Evolutionary conservation across 2,329 filamentous ascomycete species (phyloP), one percentile per base, ranked within the genome.

Genomic region (Fusarium tuaranense): DNA sequence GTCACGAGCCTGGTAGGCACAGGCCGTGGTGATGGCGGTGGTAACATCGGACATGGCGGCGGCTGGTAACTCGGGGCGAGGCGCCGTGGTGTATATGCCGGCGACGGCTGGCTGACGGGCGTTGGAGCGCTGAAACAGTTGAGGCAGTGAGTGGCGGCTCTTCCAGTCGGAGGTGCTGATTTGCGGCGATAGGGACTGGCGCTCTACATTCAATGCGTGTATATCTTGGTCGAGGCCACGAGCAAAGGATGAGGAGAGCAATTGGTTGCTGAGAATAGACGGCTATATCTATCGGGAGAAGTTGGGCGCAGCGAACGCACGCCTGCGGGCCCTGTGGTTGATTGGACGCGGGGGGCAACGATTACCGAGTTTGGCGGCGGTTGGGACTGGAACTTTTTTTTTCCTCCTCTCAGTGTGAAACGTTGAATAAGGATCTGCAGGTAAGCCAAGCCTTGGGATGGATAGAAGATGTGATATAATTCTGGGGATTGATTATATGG

Each of bases 21-120:
- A 85, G 65, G 83, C 78, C 74, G 84, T 80, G 48, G 83, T 83
- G 68, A 84, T 77, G 61, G 83, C 79, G 63, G 82, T 83, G 13
- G 82, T 83, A 61, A 84, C 80, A 75, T 82, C 78, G 70, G 82
- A 76, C 84, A 85, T 85, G 76, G 70, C 57, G 75, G 60, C 67
- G 68, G 65, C 59, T 67, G 70, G 39, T 41, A 41, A 65, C 61
- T 67, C 48, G 66, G 55, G 65, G 67, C 27, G 27, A 32, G 55
- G 58, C 38, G 32, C 61, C 46, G 64, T 70, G 57, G 53, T 74
- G 65, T 66, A 71, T 75, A 64, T 73, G 58, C 63, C 44, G 38
- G 63, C 55, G 65, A 65, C 38, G 41, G 59, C 59, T 36, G 41
- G 59, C 59, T 36, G 55, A 61, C 69, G 59, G 63, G 67, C 71